Base-by-base conservation (phyloP, 202 grass and related monocot species). In the Elaeis oleifera region DNA sequence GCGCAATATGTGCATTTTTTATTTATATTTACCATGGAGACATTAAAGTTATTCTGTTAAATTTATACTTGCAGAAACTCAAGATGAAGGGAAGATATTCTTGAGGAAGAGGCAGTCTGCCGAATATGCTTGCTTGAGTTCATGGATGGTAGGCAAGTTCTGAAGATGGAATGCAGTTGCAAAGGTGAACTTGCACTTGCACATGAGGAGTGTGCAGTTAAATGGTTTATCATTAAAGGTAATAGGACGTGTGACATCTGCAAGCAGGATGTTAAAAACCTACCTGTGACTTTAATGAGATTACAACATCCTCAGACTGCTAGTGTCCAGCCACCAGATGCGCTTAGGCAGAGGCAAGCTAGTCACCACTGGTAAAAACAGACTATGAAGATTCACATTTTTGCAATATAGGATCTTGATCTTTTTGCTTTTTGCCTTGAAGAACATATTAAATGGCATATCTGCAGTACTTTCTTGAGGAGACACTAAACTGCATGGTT, bases 171-270 rank as follows among this genome's bases (percentile, higher is more conserved):
- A 63, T 99, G 94, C 66, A 94, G 88, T 59, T 99, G 94, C 88
- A 99, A 94, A 81, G 94, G 94, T 72, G 94, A 99, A 59, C 88
- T 99, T 65, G 88, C 94, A 23, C 83, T 99, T 77, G 94, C 85
- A 11, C 94, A 99, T 78, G 78, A 99, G 74, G 94, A 99, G 17
- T 99, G 94, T 77, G 88, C 88, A 54, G 60, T 99, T 67, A 99
- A 99, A 88, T 99, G 94, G 94, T 99, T 99, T 84, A 99, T 82
- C 64, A 94, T 99, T 62, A 99, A 99, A 57, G 94, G 94, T 58
- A 99, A 99, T 52, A 99, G 94, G 79, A 99, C 80, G 63, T 99
- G 94, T 64, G 94, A 97, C 73, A 70, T 97, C 15, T 97, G 94
- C 56, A 89, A 77, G 69, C 82, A 97, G 78, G 94, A 97, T 62